A percentile compares a stretch with the other conserved stretches of the same genome.
phyloP scores from a whole-genome alignment of 805 yeast species.

The Yamadazyma phyllophila region DNA sequence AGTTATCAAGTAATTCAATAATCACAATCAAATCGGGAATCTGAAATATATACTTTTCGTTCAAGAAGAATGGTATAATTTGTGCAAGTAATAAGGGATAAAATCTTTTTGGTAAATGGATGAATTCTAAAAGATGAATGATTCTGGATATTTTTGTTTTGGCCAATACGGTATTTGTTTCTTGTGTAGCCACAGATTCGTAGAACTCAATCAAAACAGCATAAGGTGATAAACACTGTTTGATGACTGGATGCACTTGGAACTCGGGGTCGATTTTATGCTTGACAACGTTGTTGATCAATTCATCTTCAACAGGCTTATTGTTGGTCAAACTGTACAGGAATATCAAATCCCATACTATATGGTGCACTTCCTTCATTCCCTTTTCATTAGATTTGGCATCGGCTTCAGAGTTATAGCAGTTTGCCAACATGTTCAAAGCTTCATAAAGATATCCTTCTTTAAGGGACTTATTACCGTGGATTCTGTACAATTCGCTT shows the following conservation, averaged over 20 bases:
- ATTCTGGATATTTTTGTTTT: conserved; percentile 39
- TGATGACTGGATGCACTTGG: conserved; percentile 52
- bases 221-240: conserved; percentile 71
- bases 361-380: conserved; percentile 47
- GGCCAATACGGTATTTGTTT: conserved; percentile 12
- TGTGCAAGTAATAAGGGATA: conserved; percentile 51
- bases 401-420: conserved; percentile 46
- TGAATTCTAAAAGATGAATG: conserved; percentile 45
- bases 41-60: conserved; percentile 16
- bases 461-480: conserved; percentile 47
- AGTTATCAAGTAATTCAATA: conserved; percentile 39
- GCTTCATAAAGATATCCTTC: conserved; percentile 64
- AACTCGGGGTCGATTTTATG: conserved; percentile 31
- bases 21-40: conserved; percentile 33
- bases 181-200: conserved; percentile 19
- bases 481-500: conserved; percentile 47
- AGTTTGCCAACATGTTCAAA: conserved; percentile 58
- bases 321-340: conserved; percentile 57
- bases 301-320: conserved; percentile 53
- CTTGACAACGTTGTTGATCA: conserved; percentile 49
- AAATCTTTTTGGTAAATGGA: conserved; percentile 46
- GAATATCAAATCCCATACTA: conserved; percentile 59
- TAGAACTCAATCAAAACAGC: conserved; percentile 58
- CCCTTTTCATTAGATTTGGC: conserved; percentile 20
- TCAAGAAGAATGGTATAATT: conserved; percentile 39